These are phyloP conservation scores for Chaetomium globosum DNA, from an alignment of 2,329 filamentous ascomycete genomes.

Conservation along the genomic window DNA sequence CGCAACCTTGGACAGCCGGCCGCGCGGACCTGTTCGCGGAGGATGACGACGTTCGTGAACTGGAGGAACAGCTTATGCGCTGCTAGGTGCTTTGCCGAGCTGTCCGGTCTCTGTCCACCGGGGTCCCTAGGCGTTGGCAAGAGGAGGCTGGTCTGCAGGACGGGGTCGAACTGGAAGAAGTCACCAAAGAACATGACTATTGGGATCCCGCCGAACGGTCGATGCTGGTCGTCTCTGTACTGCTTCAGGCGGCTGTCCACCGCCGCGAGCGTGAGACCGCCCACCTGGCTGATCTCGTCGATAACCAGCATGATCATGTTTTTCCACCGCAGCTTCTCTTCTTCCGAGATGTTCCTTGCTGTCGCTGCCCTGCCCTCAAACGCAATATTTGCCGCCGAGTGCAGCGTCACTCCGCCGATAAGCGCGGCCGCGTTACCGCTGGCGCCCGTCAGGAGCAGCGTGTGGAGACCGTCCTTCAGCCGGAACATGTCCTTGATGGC, in stretches of 20 bases:
- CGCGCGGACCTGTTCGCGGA: slow-evolving; percentile 26
- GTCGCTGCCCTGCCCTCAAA: too few relatives aligned
- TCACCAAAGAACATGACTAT: slow-evolving; percentile 23
- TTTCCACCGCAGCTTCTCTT: too few relatives aligned
- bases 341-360: too few relatives aligned
- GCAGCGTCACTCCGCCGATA: too few relatives aligned
- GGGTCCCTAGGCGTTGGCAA: slow-evolving; percentile 19
- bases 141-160: slow-evolving; percentile 24
- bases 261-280: background rate
- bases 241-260: too few relatives aligned
- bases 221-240: slow-evolving; percentile 11
- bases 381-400: too few relatives aligned
- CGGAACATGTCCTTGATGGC: too few relatives aligned
- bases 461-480: too few relatives aligned
- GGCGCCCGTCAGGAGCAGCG: too few relatives aligned
- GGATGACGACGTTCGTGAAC: slow-evolving; percentile 23
- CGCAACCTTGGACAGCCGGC: slow-evolving; percentile 19
- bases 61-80: slow-evolving; percentile 25
- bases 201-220: slow-evolving; percentile 21
- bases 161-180: slow-evolving; percentile 21
- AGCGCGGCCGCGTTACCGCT: too few relatives aligned
- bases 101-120: slow-evolving; percentile 18
- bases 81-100: slow-evolving; percentile 16
- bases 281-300: slow-evolving; percentile 14
- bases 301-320: background rate